Percentiles rank a stretch among this genome's conserved stretches.
These are phyloP conservation scores for Ampelomyces quisqualis DNA, from an alignment of 2,329 filamentous ascomycete genomes.

Conservation along the genomic window DNA sequence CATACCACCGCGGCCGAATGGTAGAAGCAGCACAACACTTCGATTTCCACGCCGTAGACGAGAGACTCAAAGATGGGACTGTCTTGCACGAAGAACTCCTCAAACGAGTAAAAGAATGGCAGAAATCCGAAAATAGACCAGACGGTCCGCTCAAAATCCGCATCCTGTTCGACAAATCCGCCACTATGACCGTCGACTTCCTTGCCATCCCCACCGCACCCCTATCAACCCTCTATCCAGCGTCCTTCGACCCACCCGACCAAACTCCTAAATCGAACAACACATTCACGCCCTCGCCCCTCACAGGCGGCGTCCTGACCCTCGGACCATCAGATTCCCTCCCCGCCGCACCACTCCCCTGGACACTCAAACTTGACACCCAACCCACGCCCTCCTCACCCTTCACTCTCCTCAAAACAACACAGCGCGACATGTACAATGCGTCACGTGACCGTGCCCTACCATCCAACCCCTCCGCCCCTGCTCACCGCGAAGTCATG, in stretches of 20 bases:
- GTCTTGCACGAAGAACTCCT: slow-evolving; percentile 36
- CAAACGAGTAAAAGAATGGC: slow-evolving; percentile 34
- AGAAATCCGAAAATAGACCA: slow-evolving; percentile 14
- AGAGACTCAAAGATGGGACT: slow-evolving; percentile 39
- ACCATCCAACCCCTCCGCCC: slow-evolving; percentile 29
- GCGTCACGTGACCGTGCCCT: slow-evolving; percentile 66
- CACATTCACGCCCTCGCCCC: slow-evolving; percentile 34
- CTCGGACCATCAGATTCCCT: slow-evolving; percentile 36
- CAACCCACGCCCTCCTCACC: slow-evolving; percentile 54
- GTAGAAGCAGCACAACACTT: slow-evolving; percentile 59
- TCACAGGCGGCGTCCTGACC: slow-evolving; percentile 39
- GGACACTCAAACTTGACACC: slow-evolving; percentile 57
- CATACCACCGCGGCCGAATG: slow-evolving; percentile 76
- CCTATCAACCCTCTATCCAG: slow-evolving; percentile 60
- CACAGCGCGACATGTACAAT: slow-evolving; percentile 69
- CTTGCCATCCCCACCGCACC: slow-evolving; percentile 45
- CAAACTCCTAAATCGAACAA: slow-evolving; percentile 16
- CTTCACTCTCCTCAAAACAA: slow-evolving; percentile 88
- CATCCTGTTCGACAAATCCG: slow-evolving; percentile 52
- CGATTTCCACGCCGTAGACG: slow-evolving; percentile 46
- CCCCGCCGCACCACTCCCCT: slow-evolving; percentile 38
- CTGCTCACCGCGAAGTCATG: slow-evolving; percentile 65
- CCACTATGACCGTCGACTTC: slow-evolving; percentile 43
- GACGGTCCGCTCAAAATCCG: slow-evolving; percentile 50
- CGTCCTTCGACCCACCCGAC: slow-evolving; percentile 53